These are phyloP conservation scores for Pontederia crassipes DNA, from an alignment of 176 grass and related monocot species.

Conservation along the genomic window DNA sequence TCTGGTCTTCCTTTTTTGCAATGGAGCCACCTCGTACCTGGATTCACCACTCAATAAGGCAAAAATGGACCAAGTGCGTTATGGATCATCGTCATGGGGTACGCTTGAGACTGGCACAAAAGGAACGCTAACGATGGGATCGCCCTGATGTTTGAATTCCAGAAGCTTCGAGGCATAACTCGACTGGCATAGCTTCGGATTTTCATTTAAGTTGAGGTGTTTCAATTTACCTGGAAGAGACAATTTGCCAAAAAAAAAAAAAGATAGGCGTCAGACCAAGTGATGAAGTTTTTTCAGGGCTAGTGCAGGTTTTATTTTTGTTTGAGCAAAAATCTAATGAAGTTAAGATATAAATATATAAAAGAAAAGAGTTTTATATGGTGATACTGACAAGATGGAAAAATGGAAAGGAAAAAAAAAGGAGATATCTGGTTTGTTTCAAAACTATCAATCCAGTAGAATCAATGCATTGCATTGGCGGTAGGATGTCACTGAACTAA, in stretches of 20 bases:
- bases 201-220: conserved; percentile 11
- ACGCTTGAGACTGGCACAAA: not conserved
- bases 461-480: no score
- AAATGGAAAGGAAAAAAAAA: no score
- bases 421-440: no score
- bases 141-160: conserved; percentile 8
- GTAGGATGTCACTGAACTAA: no score
- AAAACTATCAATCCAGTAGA: no score
- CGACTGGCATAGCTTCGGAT: conserved; percentile 13
- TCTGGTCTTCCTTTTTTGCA: no score
- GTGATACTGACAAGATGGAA: no score
- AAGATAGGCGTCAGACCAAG: not conserved
- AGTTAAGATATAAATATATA: not conserved
- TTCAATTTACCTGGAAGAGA: conserved; percentile 16
- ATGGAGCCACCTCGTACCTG: no score
- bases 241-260: not conserved
- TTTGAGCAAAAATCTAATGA: not conserved
- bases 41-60: no score
- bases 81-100: conserved; percentile 28
- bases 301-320: no score
- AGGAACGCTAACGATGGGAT: conserved; percentile 11
- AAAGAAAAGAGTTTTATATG: no score
- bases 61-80: not conserved
- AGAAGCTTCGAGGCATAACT: not conserved
- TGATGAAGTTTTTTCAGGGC: not conserved